Base-by-base conservation (phyloP, 768 basidiomycete genomes). In the Boletus vinaceobasis region DNA sequence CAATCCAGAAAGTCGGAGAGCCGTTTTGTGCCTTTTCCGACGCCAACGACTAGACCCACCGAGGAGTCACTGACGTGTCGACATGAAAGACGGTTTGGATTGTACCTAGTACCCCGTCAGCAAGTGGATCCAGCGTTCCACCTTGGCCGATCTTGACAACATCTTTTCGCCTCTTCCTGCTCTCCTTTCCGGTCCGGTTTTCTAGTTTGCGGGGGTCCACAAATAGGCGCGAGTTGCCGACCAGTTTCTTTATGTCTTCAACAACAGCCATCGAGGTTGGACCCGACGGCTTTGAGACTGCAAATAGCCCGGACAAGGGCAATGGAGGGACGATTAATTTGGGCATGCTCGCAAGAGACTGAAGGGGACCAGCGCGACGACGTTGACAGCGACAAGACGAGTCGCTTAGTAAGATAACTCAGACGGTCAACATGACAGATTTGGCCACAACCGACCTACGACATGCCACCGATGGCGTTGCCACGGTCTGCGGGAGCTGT, bases 51-150 rank as follows among this genome's bases (percentile, higher is more conserved):
- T 97, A 45, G 35, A 45, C 23, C 37, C 29, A 23, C 36, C 15
- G 15, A 15, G 60, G n/a, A n/a, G n/a, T 57, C 52, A 45, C 26
- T 39, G 42, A 53, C 42, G n/a, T 26, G 15, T 43, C 26, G 46
- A 45, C 17, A 42, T 21, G 43, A 55, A 43, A 15, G 48, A 31
- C 46, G 31, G 47, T 17, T 45, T 13, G 9, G 5, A 55, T 61
- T 78, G 61, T 67, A 94, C 94, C 92, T 59, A 98, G 75, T 15
- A 97, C 93, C 42, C 96, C 96, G 70, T 97, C 93, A 6, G 97
- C 97, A 35, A 98, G 78, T 15, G 97, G 97, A 75, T 99, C 97
- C 47, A 99, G 76, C 4, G 97, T 99, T 5, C 97, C 94, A 29
- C 93, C 93, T 71, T 94, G 91, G 1, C 93, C 94, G 46, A 95